These are phyloP conservation scores for Metschnikowia similis DNA, from an alignment of 805 yeast species.

Conservation along the genomic window DNA sequence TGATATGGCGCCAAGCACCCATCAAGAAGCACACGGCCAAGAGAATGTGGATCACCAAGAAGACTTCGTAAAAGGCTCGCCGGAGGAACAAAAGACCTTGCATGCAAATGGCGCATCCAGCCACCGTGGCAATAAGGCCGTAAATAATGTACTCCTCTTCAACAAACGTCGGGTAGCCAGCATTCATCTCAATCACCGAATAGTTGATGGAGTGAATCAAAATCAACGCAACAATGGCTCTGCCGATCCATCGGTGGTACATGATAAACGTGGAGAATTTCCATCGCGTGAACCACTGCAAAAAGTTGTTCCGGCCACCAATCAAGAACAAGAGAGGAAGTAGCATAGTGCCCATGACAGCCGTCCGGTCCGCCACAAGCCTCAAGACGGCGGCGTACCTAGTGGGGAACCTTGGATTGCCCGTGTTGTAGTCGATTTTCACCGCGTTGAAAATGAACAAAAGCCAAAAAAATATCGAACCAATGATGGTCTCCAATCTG, in stretches of 20 bases:
- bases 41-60: constrained; percentile 16
- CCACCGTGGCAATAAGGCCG: constrained; percentile 12
- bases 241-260: constrained; percentile 18
- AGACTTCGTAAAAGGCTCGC: constrained; percentile 14
- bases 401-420: constrained; percentile 31
- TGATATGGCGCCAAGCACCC: constrained; percentile 16
- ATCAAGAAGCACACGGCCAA: constrained; percentile 14
- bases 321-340: constrained; percentile 16
- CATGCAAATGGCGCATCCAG: constrained; percentile 15
- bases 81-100: constrained; percentile 17
- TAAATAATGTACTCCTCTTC: constrained; percentile 10
- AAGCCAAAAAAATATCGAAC: constrained; percentile 19
- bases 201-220: constrained; percentile 15
- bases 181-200: constrained; percentile 4
- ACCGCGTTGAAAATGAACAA: constrained; percentile 12
- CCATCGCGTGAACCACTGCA: constrained; percentile 19
- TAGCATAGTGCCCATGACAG: constrained; percentile 15
- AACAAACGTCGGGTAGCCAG: constrained; percentile 2
- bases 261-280: constrained; percentile 16
- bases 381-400: constrained; percentile 9
- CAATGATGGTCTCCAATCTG: constrained; percentile 20
- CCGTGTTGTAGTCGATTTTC: constrained; percentile 22
- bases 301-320: constrained; percentile 18
- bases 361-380: constrained; percentile 15
- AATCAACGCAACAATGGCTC: constrained; percentile 14